Conservation (phyloP, 164 flowering plant species). For the Kalanchoe fedtschenkoi region DNA sequence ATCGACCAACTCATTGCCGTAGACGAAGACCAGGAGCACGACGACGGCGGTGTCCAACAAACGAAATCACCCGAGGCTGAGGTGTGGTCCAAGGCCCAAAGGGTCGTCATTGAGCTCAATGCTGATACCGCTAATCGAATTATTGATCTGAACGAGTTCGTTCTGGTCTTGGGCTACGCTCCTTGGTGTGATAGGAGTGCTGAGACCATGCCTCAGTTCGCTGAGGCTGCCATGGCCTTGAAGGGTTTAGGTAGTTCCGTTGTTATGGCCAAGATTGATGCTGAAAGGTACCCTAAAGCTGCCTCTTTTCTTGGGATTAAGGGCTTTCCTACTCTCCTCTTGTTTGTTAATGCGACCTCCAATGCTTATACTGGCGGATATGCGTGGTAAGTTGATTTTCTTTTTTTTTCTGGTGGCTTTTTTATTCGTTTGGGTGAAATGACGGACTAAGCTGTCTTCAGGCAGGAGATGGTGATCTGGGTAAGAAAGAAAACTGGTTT, state of each 20-base stretch:
- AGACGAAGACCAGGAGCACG: neutral
- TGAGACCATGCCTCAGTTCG: slow-evolving; percentile 84
- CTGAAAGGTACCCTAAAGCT: slow-evolving; percentile 62
- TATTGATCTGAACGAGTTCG: slow-evolving; percentile 59
- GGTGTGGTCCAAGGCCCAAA: slow-evolving; percentile 2
- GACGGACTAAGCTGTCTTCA: slow-evolving; percentile 15
- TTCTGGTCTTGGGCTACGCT: slow-evolving; percentile 78
- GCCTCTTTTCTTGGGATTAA: slow-evolving; percentile 61
- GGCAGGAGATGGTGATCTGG: slow-evolving; percentile 89
- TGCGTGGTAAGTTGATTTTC: slow-evolving; percentile 49
- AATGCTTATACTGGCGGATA: slow-evolving; percentile 69
- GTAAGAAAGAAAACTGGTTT: slow-evolving; percentile 72
- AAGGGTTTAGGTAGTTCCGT: slow-evolving; percentile 53
- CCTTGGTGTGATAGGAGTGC: slow-evolving; percentile 92
- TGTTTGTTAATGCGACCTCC: slow-evolving; percentile 71
- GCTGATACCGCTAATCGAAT: slow-evolving; percentile 21
- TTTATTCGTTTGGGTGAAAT: neutral
- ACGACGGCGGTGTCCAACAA: neutral
- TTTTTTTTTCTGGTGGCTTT: neutral
- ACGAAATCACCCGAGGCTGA: neutral
- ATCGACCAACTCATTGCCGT: slow-evolving; percentile 6
- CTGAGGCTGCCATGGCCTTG: slow-evolving; percentile 66
- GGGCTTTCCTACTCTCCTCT: slow-evolving; percentile 81
- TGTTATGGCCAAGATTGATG: slow-evolving; percentile 76
- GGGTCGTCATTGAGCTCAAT: slow-evolving; percentile 5